phyloP scores from a whole-genome alignment of 2,329 filamentous ascomycete species.

The Coniella lustricola region DNA sequence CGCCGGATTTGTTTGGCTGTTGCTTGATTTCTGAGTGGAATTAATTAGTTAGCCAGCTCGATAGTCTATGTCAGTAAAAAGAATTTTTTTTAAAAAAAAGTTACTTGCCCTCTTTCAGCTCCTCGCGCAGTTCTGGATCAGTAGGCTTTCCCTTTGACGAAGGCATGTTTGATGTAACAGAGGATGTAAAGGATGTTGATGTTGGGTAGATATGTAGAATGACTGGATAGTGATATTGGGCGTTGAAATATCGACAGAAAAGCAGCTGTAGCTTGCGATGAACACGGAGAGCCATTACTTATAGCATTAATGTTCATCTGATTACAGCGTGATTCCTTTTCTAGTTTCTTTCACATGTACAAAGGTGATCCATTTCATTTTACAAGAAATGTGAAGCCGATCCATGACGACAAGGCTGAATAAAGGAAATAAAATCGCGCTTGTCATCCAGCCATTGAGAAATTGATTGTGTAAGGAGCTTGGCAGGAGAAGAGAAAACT shows the following conservation, averaged over 20 bases:
- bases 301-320: no score
- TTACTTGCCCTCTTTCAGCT: conserved; percentile 30
- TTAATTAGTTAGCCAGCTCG: not conserved
- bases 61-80: no score
- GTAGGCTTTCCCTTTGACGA: conserved; percentile 35
- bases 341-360: no score
- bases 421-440: no score
- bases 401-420: conserved; percentile 3
- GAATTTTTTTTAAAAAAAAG: not conserved
- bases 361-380: no score
- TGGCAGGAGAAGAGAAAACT: not conserved
- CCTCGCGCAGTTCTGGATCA: conserved; percentile 31
- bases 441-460: no score
- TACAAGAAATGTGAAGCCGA: not conserved
- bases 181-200: not conserved
- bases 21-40: conserved; percentile 31
- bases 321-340: no score
- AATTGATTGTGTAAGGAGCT: not conserved
- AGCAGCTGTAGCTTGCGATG: no score
- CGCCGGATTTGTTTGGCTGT: conserved; percentile 34
- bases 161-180: conserved; percentile 24
- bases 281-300: no score
- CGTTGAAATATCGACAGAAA: no score
- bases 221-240: no score
- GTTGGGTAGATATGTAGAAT: no score